Evolutionary conservation across 306 rosid species (phyloP), one percentile per base, ranked within the genome.

Genomic region (Castanopsis chinensis): DNA sequence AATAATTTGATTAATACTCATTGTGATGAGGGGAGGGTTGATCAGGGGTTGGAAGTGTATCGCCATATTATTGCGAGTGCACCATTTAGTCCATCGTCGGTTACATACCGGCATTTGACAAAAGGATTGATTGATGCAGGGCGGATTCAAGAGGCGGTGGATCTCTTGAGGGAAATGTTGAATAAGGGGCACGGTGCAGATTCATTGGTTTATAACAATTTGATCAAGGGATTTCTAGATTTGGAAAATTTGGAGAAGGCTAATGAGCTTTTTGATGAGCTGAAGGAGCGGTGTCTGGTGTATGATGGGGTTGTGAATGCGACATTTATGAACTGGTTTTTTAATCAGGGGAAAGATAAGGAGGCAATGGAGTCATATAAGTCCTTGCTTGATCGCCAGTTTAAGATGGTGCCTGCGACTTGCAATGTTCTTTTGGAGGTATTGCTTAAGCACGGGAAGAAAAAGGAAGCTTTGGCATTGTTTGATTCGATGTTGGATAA

Each of bases 241-340:
- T 73, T 91, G 84, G 98, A 70, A 54, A 91, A 92, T 83, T 56
- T 93, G 83, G 97, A 89, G 19, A 95, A 87, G 84, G 98, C 99
- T 1, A 87, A 86, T 67, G 98, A 95, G 79, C 86, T 95, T 12
- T 95, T 95, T 75, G 97, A 91, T 61, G 99, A 95, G 86, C 93
- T 95, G 58, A 92, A 91, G 82, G 98, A 91, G 80, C 74, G 99
- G 61, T 95, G 99, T 58, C 60, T 87, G 83, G 99, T 93, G 1
- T 95, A 95, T 76, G 96, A 95, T 69, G 99, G 99, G n/a, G 94
- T 91, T 73, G 91, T 95, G 23, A 92, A 85, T 84, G 91, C 97
- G 0, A 92, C 98, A 12, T 95, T 88, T 53, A 95, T 92, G 98
- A 95, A 92, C 18, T 91, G 97, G 98, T 93, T 87, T 75, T 93